Evolutionary conservation across 257 asterid genomes (phyloP).

Genomic region (Solanum lycopersicoides): DNA sequence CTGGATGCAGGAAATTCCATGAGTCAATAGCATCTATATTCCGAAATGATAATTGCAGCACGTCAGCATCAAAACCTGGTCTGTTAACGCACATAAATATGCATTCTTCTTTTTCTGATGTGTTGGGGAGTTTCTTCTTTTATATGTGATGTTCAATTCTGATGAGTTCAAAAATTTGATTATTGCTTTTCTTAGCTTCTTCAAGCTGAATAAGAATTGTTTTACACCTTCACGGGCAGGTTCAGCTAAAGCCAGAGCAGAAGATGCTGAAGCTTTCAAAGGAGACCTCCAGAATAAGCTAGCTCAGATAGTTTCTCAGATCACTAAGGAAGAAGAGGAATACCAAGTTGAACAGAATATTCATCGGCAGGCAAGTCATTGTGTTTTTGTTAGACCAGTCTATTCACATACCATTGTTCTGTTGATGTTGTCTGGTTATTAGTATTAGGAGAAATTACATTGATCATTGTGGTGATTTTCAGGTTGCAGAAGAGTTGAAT

Average conservation of each 20-base stretch:
- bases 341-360: conserved; percentile 26
- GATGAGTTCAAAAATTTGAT: not conserved
- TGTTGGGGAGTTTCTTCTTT: not conserved
- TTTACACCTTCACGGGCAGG: conserved; percentile 20
- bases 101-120: not conserved
- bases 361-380: conserved; percentile 40
- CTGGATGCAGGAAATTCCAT: conserved; percentile 51
- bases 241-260: conserved; percentile 6
- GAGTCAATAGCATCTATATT: conserved; percentile 23
- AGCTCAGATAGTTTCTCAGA: conserved; percentile 27
- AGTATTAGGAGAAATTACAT: not conserved
- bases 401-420: not conserved
- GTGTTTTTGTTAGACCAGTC: not conserved
- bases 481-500: conserved; percentile 54
- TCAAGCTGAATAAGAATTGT: not conserved
- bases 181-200: not conserved
- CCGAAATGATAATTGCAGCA: conserved; percentile 15
- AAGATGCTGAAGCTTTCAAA: conserved; percentile 20
- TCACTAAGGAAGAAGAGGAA: conserved; percentile 38
- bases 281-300: conserved; percentile 31
- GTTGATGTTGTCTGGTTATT: not conserved
- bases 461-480: conserved; percentile 14
- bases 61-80: conserved; percentile 29
- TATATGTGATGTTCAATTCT: not conserved
- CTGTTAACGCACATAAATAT: conserved; percentile 1